Evolutionary conservation across 192 early-diverging fungal genomes (phyloP).

Genomic region (Bifiguratus adelaidae): DNA sequence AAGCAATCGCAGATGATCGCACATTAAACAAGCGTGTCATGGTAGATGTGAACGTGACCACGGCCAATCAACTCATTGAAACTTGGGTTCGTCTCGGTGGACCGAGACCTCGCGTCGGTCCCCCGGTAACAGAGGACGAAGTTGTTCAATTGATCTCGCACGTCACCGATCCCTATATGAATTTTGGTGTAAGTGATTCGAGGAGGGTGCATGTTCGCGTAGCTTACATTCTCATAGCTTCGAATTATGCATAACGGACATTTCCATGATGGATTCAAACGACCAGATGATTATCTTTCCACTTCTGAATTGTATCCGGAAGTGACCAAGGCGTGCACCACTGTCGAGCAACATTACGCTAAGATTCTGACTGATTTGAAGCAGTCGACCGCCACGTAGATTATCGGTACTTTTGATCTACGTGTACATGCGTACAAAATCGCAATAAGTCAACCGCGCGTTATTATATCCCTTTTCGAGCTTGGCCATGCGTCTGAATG

Average conservation of each 20-base stretch:
- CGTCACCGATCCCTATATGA: not conserved
- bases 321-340: not conserved
- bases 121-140: not conserved
- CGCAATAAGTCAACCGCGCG: too few species aligned
- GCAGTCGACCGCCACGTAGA: too few species aligned
- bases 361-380: not conserved
- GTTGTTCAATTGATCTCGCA: not conserved
- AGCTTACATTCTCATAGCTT: not conserved
- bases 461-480: too few species aligned
- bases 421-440: too few species aligned
- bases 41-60: conserved; percentile 1
- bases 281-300: conserved; percentile 5
- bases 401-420: too few species aligned
- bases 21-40: conserved; percentile 5
- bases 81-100: conserved; percentile 2
- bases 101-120: too few species aligned
- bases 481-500: too few species aligned
- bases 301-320: conserved; percentile 5
- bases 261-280: not conserved
- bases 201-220: not conserved
- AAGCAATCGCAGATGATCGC: not conserved
- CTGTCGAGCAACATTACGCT: conserved; percentile 1
- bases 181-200: not conserved
- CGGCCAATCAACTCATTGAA: not conserved
- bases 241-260: not conserved